Evolutionary conservation across 2,329 filamentous ascomycete species (phyloP).

Genomic region (Exophiala mesophila): DNA sequence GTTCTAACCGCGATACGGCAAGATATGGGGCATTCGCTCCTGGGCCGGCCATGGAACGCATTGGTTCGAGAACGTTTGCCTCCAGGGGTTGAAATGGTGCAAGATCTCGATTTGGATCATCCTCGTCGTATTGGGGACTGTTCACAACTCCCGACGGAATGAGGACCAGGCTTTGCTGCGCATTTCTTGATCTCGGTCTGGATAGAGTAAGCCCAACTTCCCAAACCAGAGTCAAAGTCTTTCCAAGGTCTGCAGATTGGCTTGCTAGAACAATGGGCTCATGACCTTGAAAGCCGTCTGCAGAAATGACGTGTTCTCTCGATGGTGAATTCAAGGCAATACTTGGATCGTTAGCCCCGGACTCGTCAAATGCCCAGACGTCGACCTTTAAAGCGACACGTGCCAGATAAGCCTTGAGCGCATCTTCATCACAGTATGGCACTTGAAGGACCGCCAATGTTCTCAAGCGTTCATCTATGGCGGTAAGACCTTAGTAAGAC

Average conservation of each 20-base stretch:
- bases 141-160: conserved; percentile 36
- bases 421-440: conserved; percentile 45
- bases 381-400: conserved; percentile 49
- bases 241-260: conserved; percentile 37
- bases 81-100: conserved; percentile 52
- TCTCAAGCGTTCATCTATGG: conserved; percentile 52
- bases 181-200: conserved; percentile 48
- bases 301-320: conserved; percentile 42
- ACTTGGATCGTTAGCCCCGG: conserved; percentile 34
- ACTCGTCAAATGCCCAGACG: conserved; percentile 38
- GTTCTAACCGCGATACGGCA: conserved; percentile 53
- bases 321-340: conserved; percentile 23
- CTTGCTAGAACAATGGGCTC: conserved; percentile 44
- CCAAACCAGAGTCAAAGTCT: conserved; percentile 39
- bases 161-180: conserved; percentile 54
- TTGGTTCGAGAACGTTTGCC: conserved; percentile 53
- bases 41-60: conserved; percentile 47
- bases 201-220: conserved; percentile 40
- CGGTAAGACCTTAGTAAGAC: conserved; percentile 48
- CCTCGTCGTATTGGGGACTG: conserved; percentile 32
- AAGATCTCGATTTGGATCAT: conserved; percentile 48
- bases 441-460: conserved; percentile 50
- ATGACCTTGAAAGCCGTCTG: conserved; percentile 33
- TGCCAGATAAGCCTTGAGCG: conserved; percentile 45
- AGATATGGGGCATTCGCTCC: conserved; percentile 48